These are phyloP conservation scores for Trichophyton verrucosum DNA, from an alignment of 2,329 filamentous ascomycete species.

Conservation along the genomic window DNA sequence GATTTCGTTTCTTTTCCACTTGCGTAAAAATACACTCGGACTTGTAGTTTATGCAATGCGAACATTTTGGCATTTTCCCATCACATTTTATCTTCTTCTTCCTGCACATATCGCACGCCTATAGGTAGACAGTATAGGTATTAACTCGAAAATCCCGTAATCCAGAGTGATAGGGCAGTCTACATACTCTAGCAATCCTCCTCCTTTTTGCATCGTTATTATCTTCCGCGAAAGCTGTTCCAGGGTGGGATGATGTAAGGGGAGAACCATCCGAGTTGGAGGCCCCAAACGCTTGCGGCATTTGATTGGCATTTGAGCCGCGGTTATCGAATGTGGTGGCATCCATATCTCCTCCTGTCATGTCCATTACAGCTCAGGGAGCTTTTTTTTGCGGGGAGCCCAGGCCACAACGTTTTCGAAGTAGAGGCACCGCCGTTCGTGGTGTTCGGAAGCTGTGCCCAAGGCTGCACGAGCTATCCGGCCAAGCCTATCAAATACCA, in stretches of 20 bases:
- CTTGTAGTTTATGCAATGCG: conserved; percentile 95
- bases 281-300: conserved; percentile 56
- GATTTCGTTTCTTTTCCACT: conserved; percentile 96
- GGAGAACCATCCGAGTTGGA: conserved; percentile 51
- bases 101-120: conserved; percentile 93
- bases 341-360: conserved; percentile 23
- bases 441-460: neutral
- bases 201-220: conserved; percentile 75
- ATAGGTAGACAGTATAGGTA: neutral
- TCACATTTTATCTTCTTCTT: conserved; percentile 95
- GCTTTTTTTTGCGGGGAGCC: conserved; percentile 1
- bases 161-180: neutral
- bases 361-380: conserved; percentile 7
- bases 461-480: neutral
- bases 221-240: conserved; percentile 32
- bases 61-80: conserved; percentile 86
- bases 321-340: conserved; percentile 33
- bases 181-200: conserved; percentile 69
- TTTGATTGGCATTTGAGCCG: conserved; percentile 49
- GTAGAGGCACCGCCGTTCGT: neutral
- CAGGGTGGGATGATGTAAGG: conserved; percentile 39
- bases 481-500: neutral
- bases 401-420: neutral
- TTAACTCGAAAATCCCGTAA: neutral
- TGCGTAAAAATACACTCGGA: conserved; percentile 95